Base-by-base conservation (phyloP, 805 yeast species). In the Wickerhamiella spandovensis region DNA sequence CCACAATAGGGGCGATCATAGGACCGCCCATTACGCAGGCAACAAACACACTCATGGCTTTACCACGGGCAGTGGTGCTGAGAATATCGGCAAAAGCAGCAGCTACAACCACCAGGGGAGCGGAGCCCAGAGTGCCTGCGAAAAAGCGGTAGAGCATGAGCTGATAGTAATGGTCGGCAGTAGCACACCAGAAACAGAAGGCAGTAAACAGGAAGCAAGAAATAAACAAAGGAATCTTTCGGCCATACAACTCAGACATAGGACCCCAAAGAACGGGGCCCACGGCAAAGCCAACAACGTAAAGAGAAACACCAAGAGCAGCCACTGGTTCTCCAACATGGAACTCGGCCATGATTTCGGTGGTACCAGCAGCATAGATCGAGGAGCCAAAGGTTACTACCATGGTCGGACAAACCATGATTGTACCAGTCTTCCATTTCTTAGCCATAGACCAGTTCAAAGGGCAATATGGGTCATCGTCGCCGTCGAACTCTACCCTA, bases 231-330 rank as follows among this genome's bases (percentile, higher is more conserved):
- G 82, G 77, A n/a, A 73, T 65, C 61, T 76, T 75, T 64, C 94
- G 69, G 43, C 94, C 92, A 57, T 74, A 83, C 38, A 83, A 59
- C 64, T 86, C 95, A n/a, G 89, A 80, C 32, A 85, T 64, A 4
- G 95, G 95, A 30, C 92, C 95, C 84, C 90, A 88, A 43, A 86
- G 61, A 45, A 87, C 71, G 3, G 97, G 97, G 23, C 97, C 96
- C 0, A 87, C 74, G 1, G 95, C 95, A 66, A 87, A 88, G 13
- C 97, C 97, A 43, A 88, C 64, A 13, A 90, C 95, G 59, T 77
- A 89, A 17, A 88, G 70, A 0, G 96, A 78, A 15, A 87, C 75
- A 51, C 88, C 84, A 47, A 90, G 72, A 20, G 84, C 75, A 15
- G 82, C 82, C 15, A 81, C 88, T 13, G 78, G 84, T 4, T 59